Conservation (phyloP, 352 stramenopile species). For the Globisporangium mamillatum region DNA sequence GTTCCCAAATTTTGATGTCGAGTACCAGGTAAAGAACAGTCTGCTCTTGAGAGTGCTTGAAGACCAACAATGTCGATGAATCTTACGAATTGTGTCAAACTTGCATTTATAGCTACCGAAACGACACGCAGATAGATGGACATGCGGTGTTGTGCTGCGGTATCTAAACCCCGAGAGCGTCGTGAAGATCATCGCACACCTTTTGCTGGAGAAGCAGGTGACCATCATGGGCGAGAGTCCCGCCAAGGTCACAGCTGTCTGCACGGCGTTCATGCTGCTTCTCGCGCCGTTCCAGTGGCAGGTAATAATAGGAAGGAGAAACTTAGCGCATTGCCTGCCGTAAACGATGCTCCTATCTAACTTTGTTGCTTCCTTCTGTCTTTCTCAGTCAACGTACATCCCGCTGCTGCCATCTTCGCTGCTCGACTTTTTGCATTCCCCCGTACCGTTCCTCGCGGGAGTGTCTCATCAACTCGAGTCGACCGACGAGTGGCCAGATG, state of each 20-base stretch:
- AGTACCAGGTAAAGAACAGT: conserved; percentile 54
- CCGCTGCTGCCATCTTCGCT: conserved; percentile 64
- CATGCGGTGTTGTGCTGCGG: conserved; percentile 61
- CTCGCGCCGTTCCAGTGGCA: conserved; percentile 83
- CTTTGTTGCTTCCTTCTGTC: background rate
- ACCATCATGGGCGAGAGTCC: conserved; percentile 72
- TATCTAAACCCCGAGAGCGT: conserved; percentile 56
- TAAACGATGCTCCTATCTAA: background rate
- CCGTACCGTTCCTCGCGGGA: conserved; percentile 75
- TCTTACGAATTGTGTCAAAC: background rate
- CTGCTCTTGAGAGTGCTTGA: background rate
- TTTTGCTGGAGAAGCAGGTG: conserved; percentile 83
- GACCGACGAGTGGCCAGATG: conserved; percentile 77
- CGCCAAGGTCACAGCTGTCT: conserved; percentile 63
- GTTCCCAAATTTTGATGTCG: conserved; percentile 58
- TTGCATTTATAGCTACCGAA: conserved; percentile 45
- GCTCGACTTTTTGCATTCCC: conserved; percentile 81
- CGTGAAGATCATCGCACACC: conserved; percentile 62
- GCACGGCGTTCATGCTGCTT: conserved; percentile 64
- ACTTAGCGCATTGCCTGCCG: background rate
- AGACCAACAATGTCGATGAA: background rate
- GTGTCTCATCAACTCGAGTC: conserved; percentile 48
- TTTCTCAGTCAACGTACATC: conserved; percentile 77
- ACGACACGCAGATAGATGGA: conserved; percentile 67
- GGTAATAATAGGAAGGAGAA: conserved; percentile 18